Conservation (phyloP, 345 rosid genomes). For the Eucalyptus lansdowneana region DNA sequence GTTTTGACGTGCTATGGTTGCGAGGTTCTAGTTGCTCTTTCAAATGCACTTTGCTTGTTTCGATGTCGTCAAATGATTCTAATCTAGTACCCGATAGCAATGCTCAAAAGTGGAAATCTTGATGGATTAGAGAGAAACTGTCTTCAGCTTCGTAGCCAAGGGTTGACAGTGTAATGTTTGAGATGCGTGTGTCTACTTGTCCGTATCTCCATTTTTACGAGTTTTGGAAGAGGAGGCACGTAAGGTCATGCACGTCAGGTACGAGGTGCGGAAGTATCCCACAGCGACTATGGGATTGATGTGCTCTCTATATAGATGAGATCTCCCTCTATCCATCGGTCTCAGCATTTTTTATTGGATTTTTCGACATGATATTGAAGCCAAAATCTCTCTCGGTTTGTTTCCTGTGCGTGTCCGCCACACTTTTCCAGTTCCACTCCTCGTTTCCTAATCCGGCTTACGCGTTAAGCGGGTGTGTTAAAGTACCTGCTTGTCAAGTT, state of each 20-base stretch:
- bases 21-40: not conserved
- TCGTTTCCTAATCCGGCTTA: not conserved
- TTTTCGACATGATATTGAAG: not conserved
- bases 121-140: not conserved
- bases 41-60: not conserved
- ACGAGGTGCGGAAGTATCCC: not conserved
- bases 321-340: not conserved
- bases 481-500: not conserved
- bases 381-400: not conserved
- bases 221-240: not conserved
- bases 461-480: not conserved
- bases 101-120: not conserved
- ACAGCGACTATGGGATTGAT: not conserved
- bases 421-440: not conserved
- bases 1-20: not conserved
- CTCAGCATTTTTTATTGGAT: not conserved
- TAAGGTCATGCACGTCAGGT: not conserved
- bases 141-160: not conserved
- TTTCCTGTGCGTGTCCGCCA: not conserved
- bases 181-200: not conserved
- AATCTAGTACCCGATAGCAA: not conserved
- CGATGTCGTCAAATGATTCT: not conserved
- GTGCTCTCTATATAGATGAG: not conserved
- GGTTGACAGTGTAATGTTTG: not conserved
- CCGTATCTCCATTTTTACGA: not conserved